Conservation (phyloP, 345 rosid genomes). For the Passiflora organensis region DNA sequence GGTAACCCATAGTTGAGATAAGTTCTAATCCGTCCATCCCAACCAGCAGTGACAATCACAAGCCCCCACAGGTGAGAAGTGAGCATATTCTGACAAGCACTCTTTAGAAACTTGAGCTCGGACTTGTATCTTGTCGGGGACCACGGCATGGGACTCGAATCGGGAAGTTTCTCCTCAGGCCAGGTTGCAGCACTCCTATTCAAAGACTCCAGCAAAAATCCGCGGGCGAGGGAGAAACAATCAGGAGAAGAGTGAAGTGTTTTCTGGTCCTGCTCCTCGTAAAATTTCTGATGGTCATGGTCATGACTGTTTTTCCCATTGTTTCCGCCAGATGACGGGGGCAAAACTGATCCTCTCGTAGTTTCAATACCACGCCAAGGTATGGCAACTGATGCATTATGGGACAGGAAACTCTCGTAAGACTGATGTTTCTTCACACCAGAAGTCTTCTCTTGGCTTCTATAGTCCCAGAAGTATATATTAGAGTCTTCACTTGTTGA, state of each 20-base stretch:
- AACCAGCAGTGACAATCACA: constrained; percentile 63
- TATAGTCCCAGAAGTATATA: constrained; percentile 61
- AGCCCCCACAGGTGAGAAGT: constrained; percentile 60
- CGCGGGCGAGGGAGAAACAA: constrained; percentile 44
- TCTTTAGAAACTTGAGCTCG: constrained; percentile 54
- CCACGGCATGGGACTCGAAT: constrained; percentile 23
- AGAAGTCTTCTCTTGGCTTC: constrained; percentile 33
- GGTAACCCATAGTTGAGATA: constrained; percentile 75
- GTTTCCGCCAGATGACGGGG: constrained; percentile 17
- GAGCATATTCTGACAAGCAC: constrained; percentile 44
- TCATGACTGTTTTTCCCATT: constrained; percentile 3
- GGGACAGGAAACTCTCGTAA: constrained; percentile 58
- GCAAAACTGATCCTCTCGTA: constrained; percentile 8
- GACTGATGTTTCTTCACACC: constrained; percentile 39
- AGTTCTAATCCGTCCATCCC: constrained; percentile 72
- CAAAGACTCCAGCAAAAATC: constrained; percentile 38
- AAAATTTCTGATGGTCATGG: constrained; percentile 18
- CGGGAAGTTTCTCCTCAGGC: constrained; percentile 74
- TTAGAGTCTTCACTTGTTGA: constrained; percentile 62
- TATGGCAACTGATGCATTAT: constrained; percentile 54
- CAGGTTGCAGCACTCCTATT: constrained; percentile 59
- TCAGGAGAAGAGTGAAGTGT: constrained; percentile 34
- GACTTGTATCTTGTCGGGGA: constrained; percentile 42
- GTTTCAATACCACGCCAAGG: constrained; percentile 58
- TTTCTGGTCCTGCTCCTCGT: constrained; percentile 33